Base-by-base conservation (phyloP, 192 early-diverging fungal species). In the Backusella tuberculispora region DNA sequence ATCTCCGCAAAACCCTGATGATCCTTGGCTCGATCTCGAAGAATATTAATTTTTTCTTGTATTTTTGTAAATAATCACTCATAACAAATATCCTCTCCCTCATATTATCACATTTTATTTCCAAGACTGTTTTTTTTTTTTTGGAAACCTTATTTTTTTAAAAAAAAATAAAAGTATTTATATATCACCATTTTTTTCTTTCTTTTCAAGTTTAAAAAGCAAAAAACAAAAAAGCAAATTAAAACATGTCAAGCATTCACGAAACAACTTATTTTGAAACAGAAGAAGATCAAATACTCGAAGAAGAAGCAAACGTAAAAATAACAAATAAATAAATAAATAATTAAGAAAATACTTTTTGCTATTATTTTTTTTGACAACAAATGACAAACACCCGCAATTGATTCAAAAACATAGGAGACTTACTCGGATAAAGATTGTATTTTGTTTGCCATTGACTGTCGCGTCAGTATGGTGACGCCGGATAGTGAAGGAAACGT, bases 391-490 rank as follows among this genome's bases (percentile, higher is more conserved):
- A 19, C n/a, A n/a, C n/a, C n/a, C n/a, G n/a, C n/a, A n/a, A n/a
- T n/a, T n/a, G n/a, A n/a, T n/a, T n/a, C 29, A 26, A 53, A 53
- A 21, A 17, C n/a, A 24, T 60, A 60, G 53, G 24, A 26, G 12
- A 12, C 10, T 24, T 60, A 60, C 40, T 14, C 21, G 37, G 85
- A 77, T 66, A 75, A 84, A 3, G 87, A 88, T 47, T 82, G 85
- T 34, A 81, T 86, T 60, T 73, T 88, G 8, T 86, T 88, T 69
- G 83, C 84, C 6, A 85, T 88, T 40, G 85, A 88, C 67, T 85
- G 80, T 40, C 80, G 84, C 13, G 73, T 73, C n/a, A 34, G 83
- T 1, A 86, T 86, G 85, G 71, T 86, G 6, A 43, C 44, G 4
- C 63, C 83, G 40, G 73, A 76, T 10, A 65, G 38, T n/a, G 38